Evolutionary conservation across 352 stramenopile species (phyloP), one percentile per base, ranked within the genome.

Genomic region (Halophytophthora polymorphica): DNA sequence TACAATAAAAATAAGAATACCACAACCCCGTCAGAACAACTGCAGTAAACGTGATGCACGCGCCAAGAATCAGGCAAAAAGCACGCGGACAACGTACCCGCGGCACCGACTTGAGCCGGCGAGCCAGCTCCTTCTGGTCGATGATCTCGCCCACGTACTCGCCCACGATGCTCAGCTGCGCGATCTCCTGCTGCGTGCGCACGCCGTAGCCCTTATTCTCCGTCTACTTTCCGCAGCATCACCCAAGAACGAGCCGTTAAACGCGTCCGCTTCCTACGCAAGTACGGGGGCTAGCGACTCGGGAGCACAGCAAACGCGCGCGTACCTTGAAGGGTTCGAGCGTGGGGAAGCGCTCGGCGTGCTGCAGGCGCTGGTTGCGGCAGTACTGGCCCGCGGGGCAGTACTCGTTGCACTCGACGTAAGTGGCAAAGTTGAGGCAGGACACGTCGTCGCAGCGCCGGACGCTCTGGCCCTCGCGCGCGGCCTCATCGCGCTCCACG

Each of bases 121-220:
- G 48, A 6, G 64, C 70, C 2, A 91, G 56, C 45, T 96, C 87
- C 37, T 92, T 87, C 48, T 96, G 74, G 61, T 91, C 83, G 50
- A 96, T 96, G 45, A 97, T 86, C 64, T 97, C 90, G 21, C 90
- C 90, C 18, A 97, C 83, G 63, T 97, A 97, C 48, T 97, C 90
- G 29, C 89, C 88, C 18, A 97, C 74, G 42, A 96, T 77, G 11
- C 53, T 73, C 1, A 76, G 68, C 23, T 80, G 72, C 6, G 55
- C n/a, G 36, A 97, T 90, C 8, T 67, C 52, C 33, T 89, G 54
- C 1, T 56, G 57, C 3, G 86, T 83, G 6, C 82, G 73, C 19
- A 97, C 83, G 22, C 88, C 88, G 64, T 83, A 96, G 15, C 88
- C 88, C 54, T 97, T 97, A 23, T 82, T 49, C 44, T 85, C 58